phyloP scores from a whole-genome alignment of 495 filamentous ascomycete genomes.

The Terfezia boudieri region DNA sequence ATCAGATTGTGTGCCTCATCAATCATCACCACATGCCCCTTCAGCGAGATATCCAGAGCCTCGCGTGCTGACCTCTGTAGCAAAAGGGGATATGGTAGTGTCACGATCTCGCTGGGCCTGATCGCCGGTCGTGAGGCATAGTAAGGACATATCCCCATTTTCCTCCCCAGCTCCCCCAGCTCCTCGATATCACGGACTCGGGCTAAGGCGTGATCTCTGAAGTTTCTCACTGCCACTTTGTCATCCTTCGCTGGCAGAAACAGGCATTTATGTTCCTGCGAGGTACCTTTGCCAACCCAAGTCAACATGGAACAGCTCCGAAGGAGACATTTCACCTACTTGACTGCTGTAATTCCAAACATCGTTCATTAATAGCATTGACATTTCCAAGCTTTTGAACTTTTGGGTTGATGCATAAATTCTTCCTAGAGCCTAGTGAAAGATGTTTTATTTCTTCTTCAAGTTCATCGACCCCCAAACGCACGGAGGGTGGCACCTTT shows the following conservation, averaged over 20 bases:
- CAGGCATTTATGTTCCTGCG: slow-evolving; percentile 45
- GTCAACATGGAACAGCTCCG: background rate
- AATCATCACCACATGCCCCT: slow-evolving; percentile 73
- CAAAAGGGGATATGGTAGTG: slow-evolving; percentile 76
- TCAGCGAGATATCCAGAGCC: slow-evolving; percentile 63
- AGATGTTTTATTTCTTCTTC: slow-evolving; percentile 61
- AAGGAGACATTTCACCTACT: slow-evolving; percentile 19
- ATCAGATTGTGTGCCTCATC: slow-evolving; percentile 97
- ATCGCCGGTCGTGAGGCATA: slow-evolving; percentile 75
- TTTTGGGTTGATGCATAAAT: slow-evolving; percentile 74
- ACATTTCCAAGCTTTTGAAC: slow-evolving; percentile 48
- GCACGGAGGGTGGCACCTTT: slow-evolving; percentile 40
- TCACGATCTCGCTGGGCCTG: slow-evolving; percentile 71
- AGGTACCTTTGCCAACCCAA: slow-evolving; percentile 9
- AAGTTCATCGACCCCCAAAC: slow-evolving; percentile 9
- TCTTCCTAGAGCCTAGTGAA: slow-evolving; percentile 72
- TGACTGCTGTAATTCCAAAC: slow-evolving; percentile 69
- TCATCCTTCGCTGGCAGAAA: slow-evolving; percentile 62
- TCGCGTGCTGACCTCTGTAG: slow-evolving; percentile 78
- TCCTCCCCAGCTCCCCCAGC: slow-evolving; percentile 50
- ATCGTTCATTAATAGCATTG: slow-evolving; percentile 86
- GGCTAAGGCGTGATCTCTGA: slow-evolving; percentile 72
- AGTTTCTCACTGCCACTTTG: slow-evolving; percentile 46
- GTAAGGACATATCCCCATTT: slow-evolving; percentile 75
- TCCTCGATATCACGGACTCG: slow-evolving; percentile 88